Evolutionary conservation across 1,284 basidiomycete species (phyloP), one percentile per base, ranked within the genome.

Genomic region (Leccinum holopus): DNA sequence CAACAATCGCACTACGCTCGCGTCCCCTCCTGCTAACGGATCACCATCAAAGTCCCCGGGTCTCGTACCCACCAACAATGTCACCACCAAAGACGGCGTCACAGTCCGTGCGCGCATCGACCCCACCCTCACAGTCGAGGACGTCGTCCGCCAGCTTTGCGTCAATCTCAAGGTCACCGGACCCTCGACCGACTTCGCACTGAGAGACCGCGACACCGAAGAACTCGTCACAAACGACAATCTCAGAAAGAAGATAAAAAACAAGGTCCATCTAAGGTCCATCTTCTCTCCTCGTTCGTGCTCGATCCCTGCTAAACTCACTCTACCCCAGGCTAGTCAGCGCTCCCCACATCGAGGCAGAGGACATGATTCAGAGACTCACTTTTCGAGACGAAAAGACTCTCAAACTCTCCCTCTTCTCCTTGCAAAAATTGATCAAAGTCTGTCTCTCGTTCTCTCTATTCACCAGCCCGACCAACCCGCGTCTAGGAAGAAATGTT

Each of bases 211-310:
- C n/a, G 92, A 95, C 68, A 85, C 82, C 32, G 92, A 95, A 67
- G 91, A 92, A 70, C 79, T 98, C 55, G 89, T 98, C n/a, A 97
- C 95, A 30, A 93, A 95, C 71, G 90, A 93, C 65, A 97, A 92
- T 74, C 77, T 94, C 71, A 83, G 86, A 72, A 89, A 85, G 78
- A 93, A 91, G 79, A 93, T 95, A 65, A 87, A 86, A 76, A 82
- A 82, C 60, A 93, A 92, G 74, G 84, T 84, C 60, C 87, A 90
- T 66, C 80, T 96, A 61, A 94, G 89, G 93, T 95, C 71, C 69
- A 87, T 84, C 55, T 35, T 53, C 55, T 57, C 35, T 25, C 55
- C 51, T 30, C n/a, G 37, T 60, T 55, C 12, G 2, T 53, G 5
- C 57, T 33, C n/a, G 3, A 9, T 56, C 52, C 11, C 35, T 55